A percentile compares a stretch with the other conserved stretches of the same genome.
Evolutionary conservation across 352 stramenopile species (phyloP).

Genomic region (Peronospora farinosa): DNA sequence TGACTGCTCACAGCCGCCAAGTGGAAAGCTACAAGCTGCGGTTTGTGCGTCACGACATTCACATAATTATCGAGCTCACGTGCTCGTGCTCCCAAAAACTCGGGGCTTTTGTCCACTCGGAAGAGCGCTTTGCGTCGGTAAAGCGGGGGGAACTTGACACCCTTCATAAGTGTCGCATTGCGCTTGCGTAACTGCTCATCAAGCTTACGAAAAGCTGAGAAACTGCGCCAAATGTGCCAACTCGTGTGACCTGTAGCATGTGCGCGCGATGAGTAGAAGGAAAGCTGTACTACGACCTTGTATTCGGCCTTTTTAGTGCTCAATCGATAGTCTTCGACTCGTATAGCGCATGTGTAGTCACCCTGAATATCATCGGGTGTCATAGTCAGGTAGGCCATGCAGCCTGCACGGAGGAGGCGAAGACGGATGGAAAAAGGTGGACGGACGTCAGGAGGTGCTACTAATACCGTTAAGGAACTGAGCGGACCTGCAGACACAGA

Average conservation of each 20-base stretch:
- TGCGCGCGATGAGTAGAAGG: constrained; percentile 71
- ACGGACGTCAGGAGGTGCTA: background rate
- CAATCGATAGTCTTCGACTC: constrained; percentile 66
- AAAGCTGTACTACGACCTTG: constrained; percentile 62
- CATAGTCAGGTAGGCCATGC: constrained; percentile 37
- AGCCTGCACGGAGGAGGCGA: background rate
- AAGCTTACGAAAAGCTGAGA: constrained; percentile 75
- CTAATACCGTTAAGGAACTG: background rate
- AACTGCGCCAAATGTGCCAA: constrained; percentile 82
- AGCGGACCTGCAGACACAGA: no score
- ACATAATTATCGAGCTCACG: constrained; percentile 78
- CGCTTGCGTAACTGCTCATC: constrained; percentile 77
- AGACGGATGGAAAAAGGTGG: background rate
- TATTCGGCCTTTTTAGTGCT: constrained; percentile 73
- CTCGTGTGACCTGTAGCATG: constrained; percentile 55
- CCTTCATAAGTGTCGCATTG: constrained; percentile 63
- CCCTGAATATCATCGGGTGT: constrained; percentile 79
- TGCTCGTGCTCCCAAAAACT: constrained; percentile 58
- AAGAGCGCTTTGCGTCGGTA: constrained; percentile 67
- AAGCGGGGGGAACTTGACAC: constrained; percentile 78
- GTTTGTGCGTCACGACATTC: constrained; percentile 46
- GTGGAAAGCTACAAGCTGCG: constrained; percentile 72
- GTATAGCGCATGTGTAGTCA: constrained; percentile 56
- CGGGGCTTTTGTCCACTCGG: constrained; percentile 49
- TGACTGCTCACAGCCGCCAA: constrained; percentile 62